Percentiles rank a stretch among this genome's conserved stretches.
Conservation (phyloP, 805 yeast genomes). For the Wickerhamiella alocasiicola region DNA sequence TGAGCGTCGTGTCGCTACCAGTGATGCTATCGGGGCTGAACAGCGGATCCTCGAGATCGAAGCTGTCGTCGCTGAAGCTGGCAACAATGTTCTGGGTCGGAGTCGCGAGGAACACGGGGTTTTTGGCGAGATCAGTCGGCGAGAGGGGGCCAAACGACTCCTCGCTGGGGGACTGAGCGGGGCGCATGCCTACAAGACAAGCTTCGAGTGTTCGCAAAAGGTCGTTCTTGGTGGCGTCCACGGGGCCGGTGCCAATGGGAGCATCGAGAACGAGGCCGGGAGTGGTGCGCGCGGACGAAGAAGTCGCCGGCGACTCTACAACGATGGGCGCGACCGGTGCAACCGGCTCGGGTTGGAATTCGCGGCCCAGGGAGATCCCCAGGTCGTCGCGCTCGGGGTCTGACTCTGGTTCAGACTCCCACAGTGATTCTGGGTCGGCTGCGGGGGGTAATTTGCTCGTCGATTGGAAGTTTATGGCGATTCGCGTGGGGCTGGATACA, state of each 20-base stretch:
- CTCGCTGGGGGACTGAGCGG: neutral
- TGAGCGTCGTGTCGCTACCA: neutral
- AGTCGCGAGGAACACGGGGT: conserved; percentile 9
- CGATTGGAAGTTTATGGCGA: too few species aligned
- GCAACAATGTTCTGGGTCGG: conserved; percentile 1
- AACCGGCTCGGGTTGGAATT: neutral
- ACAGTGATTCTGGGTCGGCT: too few species aligned
- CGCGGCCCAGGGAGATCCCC: too few species aligned
- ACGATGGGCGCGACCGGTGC: neutral
- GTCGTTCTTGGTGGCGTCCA: conserved; percentile 4
- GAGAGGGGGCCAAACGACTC: conserved; percentile 3
- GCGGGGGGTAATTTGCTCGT: too few species aligned
- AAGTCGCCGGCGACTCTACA: neutral
- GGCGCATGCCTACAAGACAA: conserved; percentile 1
- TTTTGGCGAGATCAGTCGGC: conserved; percentile 1
- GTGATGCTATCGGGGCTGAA: neutral
- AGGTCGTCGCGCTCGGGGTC: too few species aligned
- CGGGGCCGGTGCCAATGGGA: neutral
- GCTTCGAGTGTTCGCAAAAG: conserved; percentile 5
- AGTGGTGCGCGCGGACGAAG: conserved; percentile 1
- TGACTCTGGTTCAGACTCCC: too few species aligned
- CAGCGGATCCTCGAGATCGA: neutral
- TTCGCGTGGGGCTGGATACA: too few species aligned
- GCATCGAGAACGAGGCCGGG: neutral
- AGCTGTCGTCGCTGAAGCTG: too few species aligned